Evolutionary conservation across 148 eudicot species (phyloP), one percentile per base, ranked within the genome.

Genomic region (Rhododendron henanense): DNA sequence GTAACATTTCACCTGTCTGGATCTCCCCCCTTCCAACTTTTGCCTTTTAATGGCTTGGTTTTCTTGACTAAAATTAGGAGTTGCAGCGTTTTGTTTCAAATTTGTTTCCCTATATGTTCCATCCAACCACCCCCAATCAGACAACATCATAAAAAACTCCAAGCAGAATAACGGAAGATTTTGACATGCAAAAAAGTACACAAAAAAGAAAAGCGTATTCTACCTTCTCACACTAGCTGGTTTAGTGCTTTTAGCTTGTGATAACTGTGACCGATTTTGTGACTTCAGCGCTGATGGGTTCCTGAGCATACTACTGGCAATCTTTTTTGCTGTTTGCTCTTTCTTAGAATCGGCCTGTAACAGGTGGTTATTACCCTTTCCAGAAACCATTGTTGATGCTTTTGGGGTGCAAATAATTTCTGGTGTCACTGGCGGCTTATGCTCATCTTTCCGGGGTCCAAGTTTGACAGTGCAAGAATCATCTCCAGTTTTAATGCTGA

Each of bases 21-120:
- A 84, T 85, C 88, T 90, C 55, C 98, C 98, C 57, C 91, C 94
- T 47, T 95, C 99, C 78, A 97, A 88, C 86, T 95, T 97, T 85
- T 97, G 98, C 85, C 93, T 94, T 90, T 97, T 97, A 83, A 97
- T 90, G 76, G 99, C 94, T 87, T 93, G 99, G 88, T 97, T 95
- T 88, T 97, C 99, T 59, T 93, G 99, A 53, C 88, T 94, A 76
- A 97, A 84, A 87, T 87, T 95, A 23, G 95, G 95, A 77, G 95
- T 94, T 65, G 92, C 93, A 83, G 21, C 83, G 63, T 88, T 76
- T 79, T 19, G 89, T 85, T 91, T 94, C 82, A 75, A 51, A 83
- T 85, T 91, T 74, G 86, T 84, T 44, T 87, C 90, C 86, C 97
- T 95, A 80, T 15, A 78, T 21, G 11, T 45, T 48, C 48, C 75